Base-by-base conservation (phyloP, 2,329 filamentous ascomycete genomes). In the Xylariaceae sp. region DNA sequence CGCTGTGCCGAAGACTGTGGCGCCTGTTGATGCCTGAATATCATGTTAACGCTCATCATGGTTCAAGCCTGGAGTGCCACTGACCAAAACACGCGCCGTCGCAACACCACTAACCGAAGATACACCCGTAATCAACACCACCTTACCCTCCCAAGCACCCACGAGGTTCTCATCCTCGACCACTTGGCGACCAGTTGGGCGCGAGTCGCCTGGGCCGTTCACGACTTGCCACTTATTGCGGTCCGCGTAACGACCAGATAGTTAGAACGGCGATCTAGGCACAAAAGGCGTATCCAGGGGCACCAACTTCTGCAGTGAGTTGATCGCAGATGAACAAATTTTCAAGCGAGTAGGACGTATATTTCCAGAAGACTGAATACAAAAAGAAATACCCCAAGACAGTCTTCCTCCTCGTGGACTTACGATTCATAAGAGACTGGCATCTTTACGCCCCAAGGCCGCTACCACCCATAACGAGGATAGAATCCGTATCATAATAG, bases 1-100 rank as follows among this genome's bases (percentile, higher is more conserved):
- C 3, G 66, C 75, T 4, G 73, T 73, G 22, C 72, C 62, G 57
- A 69, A 78, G 38, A 77, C 57, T 16, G 63, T 72, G 13, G 73
- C 73, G 13, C 76, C 76, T 0, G 76, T 74, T 5, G 69, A 60
- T 16, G 63, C 55, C 22, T 28, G 22, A 5, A 4, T 7, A 28
- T 28, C 22, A 7, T 28, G 22, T 28, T 28, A 28, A 7, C 22
- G 7, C 4, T 7, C 4, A 28, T 28, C 22, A 28, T 28, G 4
- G 7, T 28, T 28, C 22, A 5, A 7, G 22, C 7, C 22, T 28
- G 4, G 22, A 28, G 7, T 28, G 7, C 7, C 22, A 28, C 22
- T 7, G 22, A 28, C 22, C 7, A 28, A 28, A 7, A 74, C 75
- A 13, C 66, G 65, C 5, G 66, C 73, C 2, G 73, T 75, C 42